These are phyloP conservation scores for Cryptococcus sp. DNA, from an alignment of 1,284 basidiomycete genomes.

Conservation along the genomic window DNA sequence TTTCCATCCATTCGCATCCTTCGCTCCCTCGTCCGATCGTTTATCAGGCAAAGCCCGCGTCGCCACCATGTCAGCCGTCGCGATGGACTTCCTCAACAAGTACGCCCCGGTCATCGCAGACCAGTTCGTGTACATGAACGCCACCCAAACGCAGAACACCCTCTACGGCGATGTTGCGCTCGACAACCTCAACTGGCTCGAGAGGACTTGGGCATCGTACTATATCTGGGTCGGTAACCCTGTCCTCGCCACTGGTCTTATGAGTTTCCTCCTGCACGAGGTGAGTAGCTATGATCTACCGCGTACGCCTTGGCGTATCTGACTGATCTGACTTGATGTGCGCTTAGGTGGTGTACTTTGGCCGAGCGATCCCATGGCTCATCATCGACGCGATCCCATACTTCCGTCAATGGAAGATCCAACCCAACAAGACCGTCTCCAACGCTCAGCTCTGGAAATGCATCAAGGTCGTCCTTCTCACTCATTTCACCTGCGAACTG, in stretches of 20 bases:
- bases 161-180: constrained; percentile 61
- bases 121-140: constrained; percentile 44
- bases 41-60: too few relatives aligned
- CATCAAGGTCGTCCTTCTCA: constrained; percentile 90
- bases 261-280: constrained; percentile 93
- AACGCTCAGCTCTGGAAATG: constrained; percentile 89
- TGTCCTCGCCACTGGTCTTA: constrained; percentile 87
- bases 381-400: constrained; percentile 92
- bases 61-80: constrained; percentile 36
- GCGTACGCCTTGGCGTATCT: neutral
- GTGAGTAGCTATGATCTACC: constrained; percentile 57
- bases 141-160: constrained; percentile 44
- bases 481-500: constrained; percentile 94
- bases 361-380: constrained; percentile 92
- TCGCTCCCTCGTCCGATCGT: neutral
- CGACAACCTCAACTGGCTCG: constrained; percentile 69
- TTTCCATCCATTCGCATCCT: constrained; percentile 16
- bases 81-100: constrained; percentile 45
- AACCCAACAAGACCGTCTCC: constrained; percentile 80
- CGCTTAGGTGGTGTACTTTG: constrained; percentile 88
- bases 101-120: constrained; percentile 45
- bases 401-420: constrained; percentile 93
- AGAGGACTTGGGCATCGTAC: constrained; percentile 77
- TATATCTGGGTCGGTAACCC: constrained; percentile 88
- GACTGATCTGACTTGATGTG: neutral